Conservation (phyloP, 176 grass and related monocot species). For the Bothriochloa decipiens region DNA sequence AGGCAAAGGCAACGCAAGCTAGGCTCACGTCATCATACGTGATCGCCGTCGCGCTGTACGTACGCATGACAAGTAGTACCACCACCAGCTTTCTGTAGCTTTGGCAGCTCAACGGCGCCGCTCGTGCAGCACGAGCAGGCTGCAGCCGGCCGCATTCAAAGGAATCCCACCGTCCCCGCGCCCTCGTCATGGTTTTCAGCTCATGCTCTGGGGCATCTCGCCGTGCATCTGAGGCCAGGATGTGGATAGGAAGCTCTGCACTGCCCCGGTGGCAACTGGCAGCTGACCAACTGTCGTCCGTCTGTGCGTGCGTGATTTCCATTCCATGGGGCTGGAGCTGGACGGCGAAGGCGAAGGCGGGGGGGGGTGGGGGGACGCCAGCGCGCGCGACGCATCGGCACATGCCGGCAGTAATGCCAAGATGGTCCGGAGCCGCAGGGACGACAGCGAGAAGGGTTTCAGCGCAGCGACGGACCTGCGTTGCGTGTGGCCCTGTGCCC, state of each 20-base stretch:
- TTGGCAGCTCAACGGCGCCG: not conserved
- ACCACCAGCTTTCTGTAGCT: constrained; percentile 14
- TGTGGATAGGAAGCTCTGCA: not conserved
- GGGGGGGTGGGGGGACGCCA: too few relatives aligned
- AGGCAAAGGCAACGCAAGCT: not conserved
- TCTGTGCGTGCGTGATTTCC: not conserved
- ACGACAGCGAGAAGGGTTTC: constrained; percentile 33
- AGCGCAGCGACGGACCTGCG: not conserved
- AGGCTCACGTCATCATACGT: not conserved
- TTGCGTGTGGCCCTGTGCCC: not conserved
- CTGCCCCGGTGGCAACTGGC: not conserved
- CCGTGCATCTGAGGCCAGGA: not conserved
- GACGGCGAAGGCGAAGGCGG: not conserved
- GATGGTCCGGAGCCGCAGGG: constrained; percentile 41
- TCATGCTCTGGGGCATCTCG: not conserved
- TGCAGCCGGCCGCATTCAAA: too few relatives aligned
- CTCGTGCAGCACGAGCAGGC: too few relatives aligned
- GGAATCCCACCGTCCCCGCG: too few relatives aligned
- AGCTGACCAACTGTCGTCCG: not conserved
- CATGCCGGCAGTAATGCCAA: constrained; percentile 35
- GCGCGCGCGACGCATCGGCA: constrained; percentile 1
- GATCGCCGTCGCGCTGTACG: not conserved
- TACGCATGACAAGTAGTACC: not conserved
- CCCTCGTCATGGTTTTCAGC: too few relatives aligned
- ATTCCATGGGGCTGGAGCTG: not conserved